Evolutionary conservation across 1,284 basidiomycete genomes (phyloP).

Genomic region (Apiotrichum laibachii): DNA sequence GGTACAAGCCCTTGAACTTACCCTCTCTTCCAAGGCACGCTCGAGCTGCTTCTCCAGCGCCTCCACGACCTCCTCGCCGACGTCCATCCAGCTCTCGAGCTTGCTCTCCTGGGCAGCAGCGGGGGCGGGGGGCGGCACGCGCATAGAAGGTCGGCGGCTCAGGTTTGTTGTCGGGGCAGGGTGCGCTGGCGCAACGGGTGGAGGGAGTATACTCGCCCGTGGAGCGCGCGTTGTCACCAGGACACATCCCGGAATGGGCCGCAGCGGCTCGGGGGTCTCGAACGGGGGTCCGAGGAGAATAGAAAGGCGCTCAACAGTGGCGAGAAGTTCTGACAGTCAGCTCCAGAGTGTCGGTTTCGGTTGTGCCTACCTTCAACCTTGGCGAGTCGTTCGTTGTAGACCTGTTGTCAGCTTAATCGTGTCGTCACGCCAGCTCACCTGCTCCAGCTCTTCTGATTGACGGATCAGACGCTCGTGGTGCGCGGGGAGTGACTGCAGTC

Average conservation of each 20-base stretch:
- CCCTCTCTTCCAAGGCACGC: slow-evolving; percentile 38
- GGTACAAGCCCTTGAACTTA: slow-evolving; percentile 17
- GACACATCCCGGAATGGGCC: slow-evolving; percentile 30
- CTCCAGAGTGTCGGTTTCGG: background rate
- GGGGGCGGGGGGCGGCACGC: background rate
- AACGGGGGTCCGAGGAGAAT: slow-evolving; percentile 43
- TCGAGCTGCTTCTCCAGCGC: slow-evolving; percentile 31
- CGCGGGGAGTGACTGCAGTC: slow-evolving; percentile 31
- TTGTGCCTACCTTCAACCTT: slow-evolving; percentile 33
- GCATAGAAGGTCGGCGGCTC: slow-evolving; percentile 13
- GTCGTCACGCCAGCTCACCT: slow-evolving; percentile 22
- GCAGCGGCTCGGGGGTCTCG: slow-evolving; percentile 35
- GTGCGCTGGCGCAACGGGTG: background rate
- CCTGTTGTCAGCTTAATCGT: slow-evolving; percentile 20
- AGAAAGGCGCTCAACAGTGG: slow-evolving; percentile 28
- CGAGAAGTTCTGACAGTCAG: slow-evolving; percentile 17
- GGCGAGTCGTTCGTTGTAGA: slow-evolving; percentile 38
- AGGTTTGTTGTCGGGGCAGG: slow-evolving; percentile 15
- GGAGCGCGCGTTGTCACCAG: slow-evolving; percentile 6
- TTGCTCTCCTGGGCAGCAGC: background rate
- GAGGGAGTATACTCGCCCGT: background rate
- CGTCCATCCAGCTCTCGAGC: slow-evolving; percentile 32
- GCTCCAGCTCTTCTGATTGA: slow-evolving; percentile 36
- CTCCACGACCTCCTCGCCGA: slow-evolving; percentile 38
- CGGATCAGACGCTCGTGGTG: slow-evolving; percentile 36